Percentiles rank a stretch among this genome's conserved stretches.
Evolutionary conservation across 2,329 filamentous ascomycete genomes (phyloP).

Genomic region (Colletotrichum musae): DNA sequence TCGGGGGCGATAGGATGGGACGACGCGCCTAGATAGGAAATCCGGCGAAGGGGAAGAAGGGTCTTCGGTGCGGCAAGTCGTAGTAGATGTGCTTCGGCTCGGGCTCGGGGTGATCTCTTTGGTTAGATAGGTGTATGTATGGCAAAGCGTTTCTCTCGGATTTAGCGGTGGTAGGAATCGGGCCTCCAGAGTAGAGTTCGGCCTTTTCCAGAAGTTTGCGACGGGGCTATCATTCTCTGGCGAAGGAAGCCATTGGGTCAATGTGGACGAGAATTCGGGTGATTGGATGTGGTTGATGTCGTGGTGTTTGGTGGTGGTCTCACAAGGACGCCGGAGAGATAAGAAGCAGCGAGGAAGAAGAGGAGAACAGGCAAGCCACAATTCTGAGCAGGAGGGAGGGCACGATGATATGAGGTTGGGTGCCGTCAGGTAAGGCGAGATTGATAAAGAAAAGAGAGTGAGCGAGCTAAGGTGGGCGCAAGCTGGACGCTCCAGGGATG

Average conservation of each 20-base stretch:
- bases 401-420: conserved; percentile 24
- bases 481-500: conserved; percentile 32
- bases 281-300: neutral
- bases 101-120: too few relatives aligned
- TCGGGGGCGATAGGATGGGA: conserved; percentile 27
- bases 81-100: too few relatives aligned
- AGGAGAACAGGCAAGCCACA: conserved; percentile 5
- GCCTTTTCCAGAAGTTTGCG: conserved; percentile 38
- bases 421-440: neutral
- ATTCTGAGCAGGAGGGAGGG: conserved; percentile 1
- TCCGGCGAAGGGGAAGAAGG: neutral
- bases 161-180: conserved; percentile 38
- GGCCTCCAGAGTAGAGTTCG: conserved; percentile 37
- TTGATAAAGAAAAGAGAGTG: conserved; percentile 36
- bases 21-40: conserved; percentile 2
- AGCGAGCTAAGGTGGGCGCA: conserved; percentile 21
- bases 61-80: neutral
- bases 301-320: neutral
- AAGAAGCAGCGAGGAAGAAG: neutral
- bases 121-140: too few relatives aligned
- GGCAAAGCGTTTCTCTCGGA: neutral
- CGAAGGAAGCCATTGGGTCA: conserved; percentile 26
- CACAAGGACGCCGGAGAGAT: neutral
- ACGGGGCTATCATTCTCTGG: conserved; percentile 39
- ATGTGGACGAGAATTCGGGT: neutral